phyloP scores from a whole-genome alignment of 2,329 filamentous ascomycete species.

The Aspergillus versicolor region DNA sequence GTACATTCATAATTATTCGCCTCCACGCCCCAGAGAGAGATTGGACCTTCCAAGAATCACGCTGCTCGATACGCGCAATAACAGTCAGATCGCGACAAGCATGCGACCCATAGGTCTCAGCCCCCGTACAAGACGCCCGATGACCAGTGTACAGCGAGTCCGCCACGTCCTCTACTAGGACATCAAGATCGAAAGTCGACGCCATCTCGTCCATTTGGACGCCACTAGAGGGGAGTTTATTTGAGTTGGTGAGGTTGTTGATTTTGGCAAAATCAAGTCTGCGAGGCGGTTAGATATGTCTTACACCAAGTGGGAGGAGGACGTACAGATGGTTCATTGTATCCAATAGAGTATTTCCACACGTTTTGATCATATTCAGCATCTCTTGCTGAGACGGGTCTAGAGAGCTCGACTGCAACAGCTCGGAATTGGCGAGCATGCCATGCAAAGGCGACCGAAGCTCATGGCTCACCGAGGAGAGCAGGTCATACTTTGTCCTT shows the following conservation, averaged over 20 bases:
- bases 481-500: constrained; percentile 52
- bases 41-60: constrained; percentile 28
- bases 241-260: constrained; percentile 26
- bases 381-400: constrained; percentile 44
- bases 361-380: constrained; percentile 50
- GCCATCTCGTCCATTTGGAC: constrained; percentile 23
- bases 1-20: constrained; percentile 38
- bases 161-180: constrained; percentile 31
- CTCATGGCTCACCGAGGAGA: constrained; percentile 55
- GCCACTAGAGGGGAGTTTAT: constrained; percentile 8
- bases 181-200: constrained; percentile 32
- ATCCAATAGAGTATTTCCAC: constrained; percentile 52
- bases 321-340: constrained; percentile 42
- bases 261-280: constrained; percentile 39
- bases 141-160: constrained; percentile 28
- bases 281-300: not conserved
- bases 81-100: constrained; percentile 23
- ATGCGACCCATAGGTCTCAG: not conserved
- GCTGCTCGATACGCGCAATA: constrained; percentile 29
- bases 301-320: accelerated
- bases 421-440: constrained; percentile 51
- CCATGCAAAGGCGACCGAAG: constrained; percentile 50
- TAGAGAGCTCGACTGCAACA: constrained; percentile 46
- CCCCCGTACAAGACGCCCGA: constrained; percentile 1
- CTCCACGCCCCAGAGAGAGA: constrained; percentile 32